phyloP scores from a whole-genome alignment of 495 filamentous ascomycete species.

The Aspergillus leporis region DNA sequence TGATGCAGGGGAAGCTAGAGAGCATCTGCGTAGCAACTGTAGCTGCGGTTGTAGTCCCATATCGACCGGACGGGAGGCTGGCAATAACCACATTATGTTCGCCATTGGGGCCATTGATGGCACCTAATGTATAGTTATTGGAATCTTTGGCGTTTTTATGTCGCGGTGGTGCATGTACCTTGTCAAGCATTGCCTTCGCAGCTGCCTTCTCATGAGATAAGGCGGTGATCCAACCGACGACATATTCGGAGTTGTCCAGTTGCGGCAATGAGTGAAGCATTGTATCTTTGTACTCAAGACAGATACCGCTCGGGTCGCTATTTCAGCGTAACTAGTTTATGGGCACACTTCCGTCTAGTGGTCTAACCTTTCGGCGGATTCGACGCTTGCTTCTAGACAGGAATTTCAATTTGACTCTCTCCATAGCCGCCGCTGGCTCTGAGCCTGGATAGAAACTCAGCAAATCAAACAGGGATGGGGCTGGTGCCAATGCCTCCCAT shows the following conservation, averaged over 20 bases:
- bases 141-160: slow-evolving; percentile 28
- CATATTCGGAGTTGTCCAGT: slow-evolving; percentile 33
- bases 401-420: not conserved
- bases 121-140: not conserved
- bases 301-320: not conserved
- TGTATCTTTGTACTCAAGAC: not conserved
- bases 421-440: not conserved
- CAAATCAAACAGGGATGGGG: not conserved
- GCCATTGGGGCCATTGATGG: slow-evolving; percentile 20
- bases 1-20: slow-evolving; percentile 32
- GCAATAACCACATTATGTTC: slow-evolving; percentile 34
- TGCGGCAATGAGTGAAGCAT: not conserved
- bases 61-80: slow-evolving; percentile 26
- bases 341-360: not conserved
- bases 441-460: not conserved
- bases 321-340: too few relatives aligned
- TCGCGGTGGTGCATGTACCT: slow-evolving; percentile 25
- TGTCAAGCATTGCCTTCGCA: slow-evolving; percentile 41
- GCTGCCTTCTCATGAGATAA: slow-evolving; percentile 40
- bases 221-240: slow-evolving; percentile 50
- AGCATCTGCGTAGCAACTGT: slow-evolving; percentile 26
- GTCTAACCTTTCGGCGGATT: not conserved
- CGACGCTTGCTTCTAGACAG: not conserved
- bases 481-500: not conserved
- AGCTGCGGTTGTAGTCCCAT: slow-evolving; percentile 32